Percentiles rank a stretch among this genome's conserved stretches.
Conservation (phyloP, 495 filamentous ascomycete genomes). For the Annulohypoxylon nitens region DNA sequence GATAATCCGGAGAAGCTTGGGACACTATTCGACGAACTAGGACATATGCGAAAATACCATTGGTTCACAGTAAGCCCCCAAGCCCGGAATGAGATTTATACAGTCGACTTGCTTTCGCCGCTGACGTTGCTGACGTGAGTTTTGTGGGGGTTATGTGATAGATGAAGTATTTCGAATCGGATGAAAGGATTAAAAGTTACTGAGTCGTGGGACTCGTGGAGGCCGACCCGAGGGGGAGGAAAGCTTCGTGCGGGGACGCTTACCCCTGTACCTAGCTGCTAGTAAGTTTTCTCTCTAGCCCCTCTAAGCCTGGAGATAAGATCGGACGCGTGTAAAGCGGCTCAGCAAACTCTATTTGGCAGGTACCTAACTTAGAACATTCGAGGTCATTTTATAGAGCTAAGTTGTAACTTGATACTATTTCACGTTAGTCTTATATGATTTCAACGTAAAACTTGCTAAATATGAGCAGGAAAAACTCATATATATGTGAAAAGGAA, state of each 20-base stretch:
- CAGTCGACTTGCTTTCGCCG: constrained; percentile 24
- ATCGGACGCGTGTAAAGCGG: constrained; percentile 7
- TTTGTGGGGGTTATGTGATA: constrained; percentile 24
- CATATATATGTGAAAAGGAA: background rate
- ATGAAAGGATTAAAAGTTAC: constrained; percentile 36
- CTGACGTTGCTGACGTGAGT: constrained; percentile 36
- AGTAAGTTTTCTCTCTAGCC: background rate
- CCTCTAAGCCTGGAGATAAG: constrained; percentile 4
- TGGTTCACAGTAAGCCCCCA: constrained; percentile 28
- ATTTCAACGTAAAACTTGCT: background rate
- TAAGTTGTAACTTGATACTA: background rate
- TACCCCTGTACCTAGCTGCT: background rate
- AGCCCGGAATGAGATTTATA: constrained; percentile 2
- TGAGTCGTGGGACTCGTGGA: background rate
- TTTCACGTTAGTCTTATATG: background rate
- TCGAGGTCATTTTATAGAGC: background rate
- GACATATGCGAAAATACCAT: constrained; percentile 20
- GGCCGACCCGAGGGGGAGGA: constrained; percentile 23
- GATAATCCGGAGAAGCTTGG: constrained; percentile 10
- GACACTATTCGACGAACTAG: background rate
- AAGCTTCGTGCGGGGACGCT: constrained; percentile 6
- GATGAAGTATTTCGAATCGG: constrained; percentile 31
- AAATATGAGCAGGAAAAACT: background rate
- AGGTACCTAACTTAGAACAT: background rate
- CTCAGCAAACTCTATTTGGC: constrained; percentile 18